These are phyloP conservation scores for Avena eriantha DNA, from an alignment of 176 grass and related monocot species.

Conservation along the genomic window DNA sequence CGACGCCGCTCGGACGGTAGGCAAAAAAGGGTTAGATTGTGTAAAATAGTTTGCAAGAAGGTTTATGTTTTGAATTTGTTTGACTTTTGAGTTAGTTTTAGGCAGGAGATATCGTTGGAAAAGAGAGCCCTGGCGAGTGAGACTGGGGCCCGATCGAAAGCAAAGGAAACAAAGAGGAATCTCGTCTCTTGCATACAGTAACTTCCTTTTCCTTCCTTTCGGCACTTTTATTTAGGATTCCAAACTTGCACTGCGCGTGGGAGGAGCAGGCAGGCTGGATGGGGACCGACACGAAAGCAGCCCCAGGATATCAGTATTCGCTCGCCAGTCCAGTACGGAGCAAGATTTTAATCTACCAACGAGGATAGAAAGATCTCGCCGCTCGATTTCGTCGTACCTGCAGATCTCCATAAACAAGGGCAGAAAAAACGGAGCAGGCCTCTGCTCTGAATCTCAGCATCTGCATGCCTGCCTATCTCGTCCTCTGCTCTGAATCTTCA, in stretches of 20 bases:
- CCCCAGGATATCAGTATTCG: not conserved
- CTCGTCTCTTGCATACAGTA: not conserved
- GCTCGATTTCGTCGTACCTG: constrained; percentile 1
- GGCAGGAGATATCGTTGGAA: not conserved
- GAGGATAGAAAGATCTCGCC: not conserved
- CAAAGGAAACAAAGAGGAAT: not conserved
- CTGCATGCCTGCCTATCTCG: constrained; percentile 3
- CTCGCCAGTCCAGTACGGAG: not conserved
- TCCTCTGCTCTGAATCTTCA: constrained; percentile 21
- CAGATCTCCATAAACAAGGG: constrained; percentile 10
- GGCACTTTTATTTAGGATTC: not conserved
- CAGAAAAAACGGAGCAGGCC: not conserved
- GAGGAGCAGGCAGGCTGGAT: constrained; percentile 16
- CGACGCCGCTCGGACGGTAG: too few species aligned
- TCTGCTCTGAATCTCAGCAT: not conserved
- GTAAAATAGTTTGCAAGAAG: too few species aligned
- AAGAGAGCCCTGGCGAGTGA: not conserved
- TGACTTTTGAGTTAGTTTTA: too few species aligned
- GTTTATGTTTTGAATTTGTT: too few species aligned
- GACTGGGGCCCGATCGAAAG: constrained; percentile 16
- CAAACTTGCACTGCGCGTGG: not conserved
- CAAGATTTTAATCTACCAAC: not conserved
- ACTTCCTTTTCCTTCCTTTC: not conserved
- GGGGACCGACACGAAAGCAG: constrained; percentile 35
- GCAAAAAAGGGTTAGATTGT: too few species aligned